Percentiles rank a stretch among this genome's conserved stretches.
Evolutionary conservation across 768 basidiomycete genomes (phyloP).

Genomic region (Trametes cinnabarina): DNA sequence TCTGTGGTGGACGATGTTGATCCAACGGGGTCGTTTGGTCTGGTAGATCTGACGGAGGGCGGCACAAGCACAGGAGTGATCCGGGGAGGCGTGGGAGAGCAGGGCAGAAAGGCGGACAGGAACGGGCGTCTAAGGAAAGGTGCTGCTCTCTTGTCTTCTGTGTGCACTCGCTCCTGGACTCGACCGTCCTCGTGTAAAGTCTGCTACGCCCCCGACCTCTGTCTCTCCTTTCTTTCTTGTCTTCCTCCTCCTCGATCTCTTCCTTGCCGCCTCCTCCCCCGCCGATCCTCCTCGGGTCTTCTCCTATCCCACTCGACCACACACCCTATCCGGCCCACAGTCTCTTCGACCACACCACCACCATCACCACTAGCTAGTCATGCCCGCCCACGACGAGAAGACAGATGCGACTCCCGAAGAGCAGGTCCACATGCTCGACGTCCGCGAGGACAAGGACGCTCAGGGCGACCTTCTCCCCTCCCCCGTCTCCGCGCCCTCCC

Average conservation of each 20-base stretch:
- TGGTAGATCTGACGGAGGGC: too few species aligned
- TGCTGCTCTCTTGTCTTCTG: too few species aligned
- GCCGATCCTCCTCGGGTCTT: neutral
- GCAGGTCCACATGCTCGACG: constrained; percentile 26
- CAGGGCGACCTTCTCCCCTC: constrained; percentile 45
- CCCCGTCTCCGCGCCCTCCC: constrained; percentile 49
- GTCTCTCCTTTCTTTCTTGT: too few species aligned
- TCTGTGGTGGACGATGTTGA: too few species aligned
- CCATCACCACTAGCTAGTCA: neutral
- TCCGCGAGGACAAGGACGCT: constrained; percentile 24
- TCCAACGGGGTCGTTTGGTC: too few species aligned
- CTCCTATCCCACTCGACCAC: neutral
- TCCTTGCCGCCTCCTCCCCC: neutral
- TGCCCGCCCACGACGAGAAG: constrained; percentile 12
- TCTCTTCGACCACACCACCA: neutral
- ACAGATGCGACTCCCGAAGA: constrained; percentile 4
- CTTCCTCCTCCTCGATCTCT: too few species aligned
- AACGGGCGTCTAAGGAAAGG: too few species aligned
- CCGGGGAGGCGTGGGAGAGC: neutral
- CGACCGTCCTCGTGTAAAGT: too few species aligned
- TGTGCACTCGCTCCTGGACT: too few species aligned
- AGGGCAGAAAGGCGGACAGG: neutral
- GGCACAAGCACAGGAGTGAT: neutral
- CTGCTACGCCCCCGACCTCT: too few species aligned
- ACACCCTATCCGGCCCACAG: neutral